These are phyloP conservation scores for Penicillium sp. DNA, from an alignment of 2,329 filamentous ascomycete genomes.

Conservation along the genomic window DNA sequence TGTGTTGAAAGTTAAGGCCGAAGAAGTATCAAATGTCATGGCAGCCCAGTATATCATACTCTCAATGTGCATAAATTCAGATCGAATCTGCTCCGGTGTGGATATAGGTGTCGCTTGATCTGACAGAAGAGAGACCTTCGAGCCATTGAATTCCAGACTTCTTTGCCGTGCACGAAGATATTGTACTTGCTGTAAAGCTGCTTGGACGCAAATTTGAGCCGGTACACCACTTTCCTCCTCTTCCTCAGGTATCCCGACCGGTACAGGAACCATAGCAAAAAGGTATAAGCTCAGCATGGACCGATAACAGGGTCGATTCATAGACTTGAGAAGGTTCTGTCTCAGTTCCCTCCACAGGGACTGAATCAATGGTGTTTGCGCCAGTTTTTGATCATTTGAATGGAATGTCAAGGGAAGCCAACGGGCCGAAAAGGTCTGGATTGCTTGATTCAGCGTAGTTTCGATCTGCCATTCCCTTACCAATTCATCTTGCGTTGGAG, in stretches of 20 bases:
- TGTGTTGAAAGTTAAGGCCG: constrained; percentile 48
- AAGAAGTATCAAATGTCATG: constrained; percentile 49
- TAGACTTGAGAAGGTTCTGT: constrained; percentile 46
- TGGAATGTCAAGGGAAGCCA: constrained; percentile 33
- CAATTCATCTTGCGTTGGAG: constrained; percentile 10
- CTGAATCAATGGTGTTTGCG: constrained; percentile 26
- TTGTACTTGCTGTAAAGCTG: constrained; percentile 49
- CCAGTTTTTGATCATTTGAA: constrained; percentile 1
- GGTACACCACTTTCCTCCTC: constrained; percentile 48
- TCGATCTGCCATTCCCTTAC: constrained; percentile 29
- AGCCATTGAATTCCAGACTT: constrained; percentile 48
- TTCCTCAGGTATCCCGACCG: constrained; percentile 45
- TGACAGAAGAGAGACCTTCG: constrained; percentile 41
- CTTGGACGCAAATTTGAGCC: constrained; percentile 47
- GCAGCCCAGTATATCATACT: constrained; percentile 50
- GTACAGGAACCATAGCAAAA: constrained; percentile 48
- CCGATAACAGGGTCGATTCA: constrained; percentile 48
- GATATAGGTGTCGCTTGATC: constrained; percentile 25
- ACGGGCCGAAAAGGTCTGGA: constrained; percentile 34
- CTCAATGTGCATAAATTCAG: constrained; percentile 44
- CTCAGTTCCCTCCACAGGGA: constrained; percentile 44
- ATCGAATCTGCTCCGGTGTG: constrained; percentile 34
- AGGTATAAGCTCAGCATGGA: constrained; percentile 48
- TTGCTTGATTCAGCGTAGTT: constrained; percentile 31
- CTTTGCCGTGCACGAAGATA: constrained; percentile 45